Percentiles rank a stretch among this genome's conserved stretches.
These are phyloP conservation scores for Xylaria sp. DNA, from an alignment of 2,329 filamentous ascomycete genomes.

Conservation along the genomic window DNA sequence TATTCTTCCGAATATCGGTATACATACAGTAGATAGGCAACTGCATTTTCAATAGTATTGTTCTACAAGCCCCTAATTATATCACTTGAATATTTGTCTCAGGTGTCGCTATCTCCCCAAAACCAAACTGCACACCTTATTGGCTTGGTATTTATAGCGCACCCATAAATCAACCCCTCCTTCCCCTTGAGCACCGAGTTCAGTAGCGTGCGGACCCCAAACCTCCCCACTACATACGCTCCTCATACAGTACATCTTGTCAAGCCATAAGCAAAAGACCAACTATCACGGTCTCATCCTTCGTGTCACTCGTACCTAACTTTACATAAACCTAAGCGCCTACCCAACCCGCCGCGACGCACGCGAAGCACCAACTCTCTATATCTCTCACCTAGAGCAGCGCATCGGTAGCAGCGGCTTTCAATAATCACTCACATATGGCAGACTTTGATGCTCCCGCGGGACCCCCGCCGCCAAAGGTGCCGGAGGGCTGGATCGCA, in stretches of 20 bases:
- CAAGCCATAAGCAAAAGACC: conserved; percentile 1
- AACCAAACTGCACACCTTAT: conserved; percentile 11
- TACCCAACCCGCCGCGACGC: conserved; percentile 4
- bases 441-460: conserved; percentile 64
- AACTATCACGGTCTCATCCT: conserved; percentile 1
- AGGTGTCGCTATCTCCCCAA: not conserved
- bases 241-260: conserved; percentile 3
- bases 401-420: conserved; percentile 4
- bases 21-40: conserved; percentile 1
- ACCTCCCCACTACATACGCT: conserved; percentile 13
- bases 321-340: conserved; percentile 16
- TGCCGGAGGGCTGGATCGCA: conserved; percentile 85
- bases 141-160: conserved; percentile 30
- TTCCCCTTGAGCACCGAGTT: not conserved
- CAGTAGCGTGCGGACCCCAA: conserved; percentile 12
- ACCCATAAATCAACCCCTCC: not conserved
- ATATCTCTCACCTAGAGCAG: not conserved
- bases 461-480: conserved; percentile 68
- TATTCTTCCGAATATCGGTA: conserved; percentile 17
- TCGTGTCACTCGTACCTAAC: conserved; percentile 1
- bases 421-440: conserved; percentile 54
- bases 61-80: not conserved
- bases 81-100: not conserved
- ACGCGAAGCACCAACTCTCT: not conserved
- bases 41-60: not conserved